phyloP scores from a whole-genome alignment of 148 eudicot genomes.

The Fagopyrum homotropicum region DNA sequence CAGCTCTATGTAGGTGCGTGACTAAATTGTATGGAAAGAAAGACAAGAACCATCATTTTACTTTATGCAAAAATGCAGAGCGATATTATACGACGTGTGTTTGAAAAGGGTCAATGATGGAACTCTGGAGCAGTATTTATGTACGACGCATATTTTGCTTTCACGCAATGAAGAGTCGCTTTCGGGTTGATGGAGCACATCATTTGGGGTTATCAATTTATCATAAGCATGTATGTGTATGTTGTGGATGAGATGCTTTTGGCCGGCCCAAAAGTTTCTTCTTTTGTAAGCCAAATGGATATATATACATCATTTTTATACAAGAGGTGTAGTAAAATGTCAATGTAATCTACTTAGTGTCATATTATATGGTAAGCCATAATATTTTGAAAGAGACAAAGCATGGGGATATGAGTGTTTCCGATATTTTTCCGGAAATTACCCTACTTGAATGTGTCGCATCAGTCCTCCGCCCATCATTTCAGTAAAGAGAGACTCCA shows the following conservation, averaged over 20 bases:
- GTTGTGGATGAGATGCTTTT: constrained; percentile 7
- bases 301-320: not conserved
- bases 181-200: not conserved
- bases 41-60: not conserved
- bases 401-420: no score
- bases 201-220: not conserved
- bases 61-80: not conserved
- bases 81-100: not conserved
- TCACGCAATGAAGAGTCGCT: constrained; percentile 2
- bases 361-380: no score
- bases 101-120: not conserved
- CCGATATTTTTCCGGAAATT: no score
- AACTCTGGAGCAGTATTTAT: not conserved
- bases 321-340: no score
- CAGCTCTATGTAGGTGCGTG: not conserved
- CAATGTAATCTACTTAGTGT: no score
- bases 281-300: not conserved
- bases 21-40: not conserved
- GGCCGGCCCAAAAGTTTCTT: not conserved
- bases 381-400: no score
- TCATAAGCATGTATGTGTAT: not conserved
- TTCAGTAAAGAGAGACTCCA: no score
- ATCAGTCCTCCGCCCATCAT: no score
- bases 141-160: not conserved
- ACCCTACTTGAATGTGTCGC: no score